These are phyloP conservation scores for Smithsoniella earleae DNA, from an alignment of 163 green algal genomes.

Conservation along the genomic window DNA sequence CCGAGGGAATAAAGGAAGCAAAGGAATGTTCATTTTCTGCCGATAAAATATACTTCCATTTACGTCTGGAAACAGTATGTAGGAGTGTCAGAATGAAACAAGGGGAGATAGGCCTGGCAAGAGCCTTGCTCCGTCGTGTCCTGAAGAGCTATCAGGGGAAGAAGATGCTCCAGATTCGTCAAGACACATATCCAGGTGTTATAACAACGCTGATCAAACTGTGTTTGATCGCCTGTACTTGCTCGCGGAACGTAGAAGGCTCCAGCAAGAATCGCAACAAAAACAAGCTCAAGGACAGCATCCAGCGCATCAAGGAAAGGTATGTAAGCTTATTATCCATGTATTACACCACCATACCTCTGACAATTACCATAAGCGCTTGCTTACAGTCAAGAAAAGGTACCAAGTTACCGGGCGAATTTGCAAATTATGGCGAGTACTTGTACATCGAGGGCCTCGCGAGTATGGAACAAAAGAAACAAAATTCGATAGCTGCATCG, in stretches of 20 bases:
- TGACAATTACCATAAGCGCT: background rate
- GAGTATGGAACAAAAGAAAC: background rate
- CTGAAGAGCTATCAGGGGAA: background rate
- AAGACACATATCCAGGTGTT: no score
- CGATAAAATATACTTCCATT: background rate
- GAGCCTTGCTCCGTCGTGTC: background rate
- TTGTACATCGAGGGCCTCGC: constrained; percentile 28
- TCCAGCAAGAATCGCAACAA: background rate
- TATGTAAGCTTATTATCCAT: background rate
- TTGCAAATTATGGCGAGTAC: constrained; percentile 29
- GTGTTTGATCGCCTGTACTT: constrained; percentile 15
- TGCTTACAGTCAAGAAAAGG: background rate
- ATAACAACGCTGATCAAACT: constrained; percentile 4
- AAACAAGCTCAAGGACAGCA: background rate
- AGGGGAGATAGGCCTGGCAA: background rate
- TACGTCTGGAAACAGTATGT: background rate
- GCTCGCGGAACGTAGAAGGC: background rate
- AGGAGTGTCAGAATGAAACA: background rate
- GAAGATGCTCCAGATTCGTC: background rate
- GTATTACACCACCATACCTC: background rate
- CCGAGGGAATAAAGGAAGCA: no score
- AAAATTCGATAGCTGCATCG: background rate
- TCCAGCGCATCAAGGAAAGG: background rate
- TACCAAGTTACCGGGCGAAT: background rate
- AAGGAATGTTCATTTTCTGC: no score